Conservation (phyloP, 2,329 filamentous ascomycete species). For the Ilyonectria destructans region DNA sequence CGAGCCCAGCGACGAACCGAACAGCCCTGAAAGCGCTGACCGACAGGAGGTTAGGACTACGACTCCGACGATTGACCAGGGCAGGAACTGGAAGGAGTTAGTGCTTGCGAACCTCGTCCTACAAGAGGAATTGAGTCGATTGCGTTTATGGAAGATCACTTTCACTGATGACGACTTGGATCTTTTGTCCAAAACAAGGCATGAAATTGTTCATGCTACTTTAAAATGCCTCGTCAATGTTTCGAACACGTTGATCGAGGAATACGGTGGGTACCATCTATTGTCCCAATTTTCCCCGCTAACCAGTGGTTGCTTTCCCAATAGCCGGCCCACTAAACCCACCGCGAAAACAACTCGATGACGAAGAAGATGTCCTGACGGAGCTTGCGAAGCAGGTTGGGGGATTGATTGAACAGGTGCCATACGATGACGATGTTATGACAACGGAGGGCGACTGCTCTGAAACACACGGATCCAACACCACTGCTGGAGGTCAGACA, state of each 20-base stretch:
- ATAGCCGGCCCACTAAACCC: not conserved
- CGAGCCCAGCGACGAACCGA: not conserved
- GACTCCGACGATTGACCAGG: slow-evolving; percentile 2
- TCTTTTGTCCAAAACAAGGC: slow-evolving; percentile 8
- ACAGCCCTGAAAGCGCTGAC: not conserved
- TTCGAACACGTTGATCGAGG: slow-evolving; percentile 16
- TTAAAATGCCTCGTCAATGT: slow-evolving; percentile 16
- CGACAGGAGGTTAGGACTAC: not conserved
- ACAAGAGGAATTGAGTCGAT: slow-evolving; percentile 18
- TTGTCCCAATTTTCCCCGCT: not conserved
- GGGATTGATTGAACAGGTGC: not conserved
- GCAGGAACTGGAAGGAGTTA: not conserved
- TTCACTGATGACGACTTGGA: slow-evolving; percentile 26
- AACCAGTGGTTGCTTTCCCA: not conserved
- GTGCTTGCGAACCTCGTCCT: slow-evolving; percentile 4
- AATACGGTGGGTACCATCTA: not conserved
- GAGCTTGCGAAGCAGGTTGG: slow-evolving; percentile 5
- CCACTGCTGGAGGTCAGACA: not conserved
- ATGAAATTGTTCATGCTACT: slow-evolving; percentile 15
- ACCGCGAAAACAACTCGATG: not conserved
- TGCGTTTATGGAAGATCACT: slow-evolving; percentile 24
- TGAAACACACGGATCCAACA: not conserved
- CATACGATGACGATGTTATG: slow-evolving; percentile 25
- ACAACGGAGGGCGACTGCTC: slow-evolving; percentile 24
- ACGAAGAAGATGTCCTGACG: not conserved